A percentile compares a stretch with the other conserved stretches of the same genome.
Evolutionary conservation across 495 filamentous ascomycete species (phyloP).

Genomic region (Letharia columbiana): DNA sequence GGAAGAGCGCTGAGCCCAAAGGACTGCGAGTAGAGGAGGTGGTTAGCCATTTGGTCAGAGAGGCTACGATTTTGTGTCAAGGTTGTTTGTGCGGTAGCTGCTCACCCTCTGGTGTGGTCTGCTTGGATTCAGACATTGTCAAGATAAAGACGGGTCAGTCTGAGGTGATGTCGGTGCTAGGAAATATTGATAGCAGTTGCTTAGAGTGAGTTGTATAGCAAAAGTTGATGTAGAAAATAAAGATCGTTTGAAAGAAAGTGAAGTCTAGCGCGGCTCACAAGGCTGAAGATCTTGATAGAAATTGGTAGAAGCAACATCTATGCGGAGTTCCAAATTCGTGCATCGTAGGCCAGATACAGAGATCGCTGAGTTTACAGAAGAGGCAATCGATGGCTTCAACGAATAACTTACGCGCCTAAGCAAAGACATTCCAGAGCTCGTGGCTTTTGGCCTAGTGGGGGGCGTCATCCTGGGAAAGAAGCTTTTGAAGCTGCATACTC

Average conservation of each 20-base stretch:
- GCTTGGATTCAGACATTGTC: conserved; percentile 24
- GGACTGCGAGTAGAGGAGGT: conserved; percentile 47
- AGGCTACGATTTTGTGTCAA: conserved; percentile 11
- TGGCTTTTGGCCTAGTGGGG: not conserved
- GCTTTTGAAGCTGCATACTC: not conserved
- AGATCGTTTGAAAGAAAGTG: not conserved
- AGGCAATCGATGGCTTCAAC: not conserved
- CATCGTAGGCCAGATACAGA: not conserved
- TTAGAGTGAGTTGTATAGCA: not conserved
- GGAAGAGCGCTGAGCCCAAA: conserved; percentile 96
- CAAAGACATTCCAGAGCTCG: conserved; percentile 2
- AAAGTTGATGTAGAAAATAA: not conserved
- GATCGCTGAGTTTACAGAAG: not conserved
- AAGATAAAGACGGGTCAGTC: not conserved
- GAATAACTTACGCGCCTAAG: not conserved
- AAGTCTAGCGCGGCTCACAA: not conserved
- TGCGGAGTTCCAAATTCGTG: not conserved
- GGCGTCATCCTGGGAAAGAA: not conserved
- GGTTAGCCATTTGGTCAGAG: not conserved
- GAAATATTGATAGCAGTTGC: not conserved
- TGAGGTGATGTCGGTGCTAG: not conserved
- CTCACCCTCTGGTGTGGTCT: conserved; percentile 30
- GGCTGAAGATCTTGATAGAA: conserved; percentile 11
- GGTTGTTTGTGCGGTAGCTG: not conserved
- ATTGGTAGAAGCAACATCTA: not conserved